A percentile compares a stretch with the other conserved stretches of the same genome.
Conservation (phyloP, 1,139 yeast genomes). For the Chernovozyma aurita region DNA sequence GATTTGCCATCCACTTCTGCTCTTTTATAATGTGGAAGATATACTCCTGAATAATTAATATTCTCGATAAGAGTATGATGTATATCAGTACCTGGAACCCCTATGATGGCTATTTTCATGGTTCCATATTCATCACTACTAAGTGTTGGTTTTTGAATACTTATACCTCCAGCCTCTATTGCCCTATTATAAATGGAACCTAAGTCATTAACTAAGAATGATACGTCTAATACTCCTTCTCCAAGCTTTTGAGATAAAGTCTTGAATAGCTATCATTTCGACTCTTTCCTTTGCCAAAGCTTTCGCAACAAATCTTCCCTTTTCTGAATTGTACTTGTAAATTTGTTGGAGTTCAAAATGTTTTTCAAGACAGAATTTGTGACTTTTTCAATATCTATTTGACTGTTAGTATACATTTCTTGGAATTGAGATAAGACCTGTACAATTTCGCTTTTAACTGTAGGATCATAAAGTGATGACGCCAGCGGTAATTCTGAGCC, state of each 20-base stretch:
- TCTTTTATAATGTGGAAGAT: conserved; percentile 51
- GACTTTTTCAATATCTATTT: too few relatives aligned
- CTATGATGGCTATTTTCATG: conserved; percentile 51
- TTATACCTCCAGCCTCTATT: conserved; percentile 49
- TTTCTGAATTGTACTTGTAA: neutral
- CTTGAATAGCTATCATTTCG: conserved; percentile 16
- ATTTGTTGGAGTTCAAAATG: neutral
- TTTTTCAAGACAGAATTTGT: too few relatives aligned
- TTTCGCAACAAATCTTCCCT: conserved; percentile 1
- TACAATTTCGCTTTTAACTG: neutral
- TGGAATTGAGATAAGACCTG: neutral
- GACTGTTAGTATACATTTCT: neutral
- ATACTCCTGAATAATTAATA: conserved; percentile 42
- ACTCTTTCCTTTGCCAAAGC: conserved; percentile 3
- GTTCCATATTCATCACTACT: conserved; percentile 45
- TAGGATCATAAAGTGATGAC: neutral
- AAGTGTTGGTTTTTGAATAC: conserved; percentile 38
- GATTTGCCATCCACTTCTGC: conserved; percentile 1
- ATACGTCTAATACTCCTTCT: conserved; percentile 71
- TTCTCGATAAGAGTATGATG: conserved; percentile 64
- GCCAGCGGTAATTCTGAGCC: neutral
- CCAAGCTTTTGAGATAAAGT: conserved; percentile 61
- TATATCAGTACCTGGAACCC: conserved; percentile 57
- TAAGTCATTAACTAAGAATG: conserved; percentile 54
- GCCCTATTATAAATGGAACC: conserved; percentile 44